Percentiles rank a stretch among this genome's conserved stretches.
Evolutionary conservation across 2,329 filamentous ascomycete species (phyloP).

Genomic region (Chrysosporium keratinophilum): DNA sequence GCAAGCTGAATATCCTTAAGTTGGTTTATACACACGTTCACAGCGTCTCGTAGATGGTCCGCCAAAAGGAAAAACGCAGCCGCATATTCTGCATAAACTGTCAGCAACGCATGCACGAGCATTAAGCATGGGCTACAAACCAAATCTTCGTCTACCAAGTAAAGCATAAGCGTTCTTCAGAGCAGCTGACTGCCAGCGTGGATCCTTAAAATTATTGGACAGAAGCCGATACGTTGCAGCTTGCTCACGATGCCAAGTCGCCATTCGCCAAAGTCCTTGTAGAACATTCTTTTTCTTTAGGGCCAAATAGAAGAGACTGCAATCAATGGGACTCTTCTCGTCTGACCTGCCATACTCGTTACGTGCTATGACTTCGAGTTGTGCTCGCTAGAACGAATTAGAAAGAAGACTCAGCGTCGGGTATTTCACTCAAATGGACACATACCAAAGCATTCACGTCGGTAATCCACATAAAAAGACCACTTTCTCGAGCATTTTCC

Average conservation of each 20-base stretch:
- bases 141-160: conserved; percentile 79
- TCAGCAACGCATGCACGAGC: conserved; percentile 10
- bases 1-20: conserved; percentile 82
- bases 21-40: conserved; percentile 76
- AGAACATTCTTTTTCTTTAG: conserved; percentile 83
- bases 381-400: conserved; percentile 46
- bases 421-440: neutral
- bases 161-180: conserved; percentile 94
- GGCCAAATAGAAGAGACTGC: conserved; percentile 82
- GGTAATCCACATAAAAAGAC: conserved; percentile 89
- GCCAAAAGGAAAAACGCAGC: conserved; percentile 92
- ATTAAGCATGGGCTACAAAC: conserved; percentile 37
- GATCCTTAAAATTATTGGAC: conserved; percentile 80
- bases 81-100: conserved; percentile 59
- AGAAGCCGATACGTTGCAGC: conserved; percentile 65
- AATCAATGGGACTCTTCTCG: conserved; percentile 80
- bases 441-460: conserved; percentile 66
- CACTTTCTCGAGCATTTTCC: conserved; percentile 74
- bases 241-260: conserved; percentile 80
- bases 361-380: conserved; percentile 83
- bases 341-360: conserved; percentile 88
- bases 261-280: conserved; percentile 89
- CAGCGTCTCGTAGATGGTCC: conserved; percentile 71
- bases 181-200: conserved; percentile 77
- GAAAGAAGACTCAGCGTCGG: conserved; percentile 3